Percentiles rank a stretch among this genome's conserved stretches.
Evolutionary conservation across 148 eudicot genomes (phyloP).

Genomic region (Rhododendron henanense): DNA sequence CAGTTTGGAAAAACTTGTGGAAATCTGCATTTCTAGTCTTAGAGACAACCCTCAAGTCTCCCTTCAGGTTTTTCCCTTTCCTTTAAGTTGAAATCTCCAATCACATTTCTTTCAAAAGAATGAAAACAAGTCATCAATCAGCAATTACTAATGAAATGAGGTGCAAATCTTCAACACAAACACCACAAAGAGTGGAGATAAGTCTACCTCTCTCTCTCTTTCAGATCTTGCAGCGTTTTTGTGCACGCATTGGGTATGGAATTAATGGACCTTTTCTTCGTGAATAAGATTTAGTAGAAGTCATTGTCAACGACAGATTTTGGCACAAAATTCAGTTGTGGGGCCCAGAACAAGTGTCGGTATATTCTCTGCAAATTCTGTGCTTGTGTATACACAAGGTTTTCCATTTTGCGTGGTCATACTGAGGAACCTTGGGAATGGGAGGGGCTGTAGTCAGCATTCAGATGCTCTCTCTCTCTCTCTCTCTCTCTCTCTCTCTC

Average conservation of each 20-base stretch:
- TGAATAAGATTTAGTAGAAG: neutral
- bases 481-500: too few species aligned
- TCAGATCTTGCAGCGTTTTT: neutral
- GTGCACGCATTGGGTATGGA: too few species aligned
- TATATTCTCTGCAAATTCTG: neutral
- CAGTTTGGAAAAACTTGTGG: slow-evolving; percentile 42
- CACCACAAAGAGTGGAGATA: neutral
- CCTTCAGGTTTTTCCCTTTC: slow-evolving; percentile 31
- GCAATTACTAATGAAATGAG: neutral
- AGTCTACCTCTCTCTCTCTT: neutral
- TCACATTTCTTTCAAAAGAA: neutral
- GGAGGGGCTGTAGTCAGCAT: neutral
- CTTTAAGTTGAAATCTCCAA: slow-evolving; percentile 54
- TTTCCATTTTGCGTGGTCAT: neutral
- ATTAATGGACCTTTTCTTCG: neutral
- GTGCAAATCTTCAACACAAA: neutral
- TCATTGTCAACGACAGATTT: neutral
- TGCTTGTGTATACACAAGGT: neutral
- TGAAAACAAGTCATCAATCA: neutral
- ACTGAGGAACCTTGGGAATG: neutral
- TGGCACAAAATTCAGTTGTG: neutral
- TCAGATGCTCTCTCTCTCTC: neutral
- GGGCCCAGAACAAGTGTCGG: neutral
- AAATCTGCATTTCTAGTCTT: slow-evolving; percentile 35
- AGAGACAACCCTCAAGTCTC: slow-evolving; percentile 39